These are phyloP conservation scores for Zangia roseola DNA, from an alignment of 768 basidiomycete species.

Conservation along the genomic window DNA sequence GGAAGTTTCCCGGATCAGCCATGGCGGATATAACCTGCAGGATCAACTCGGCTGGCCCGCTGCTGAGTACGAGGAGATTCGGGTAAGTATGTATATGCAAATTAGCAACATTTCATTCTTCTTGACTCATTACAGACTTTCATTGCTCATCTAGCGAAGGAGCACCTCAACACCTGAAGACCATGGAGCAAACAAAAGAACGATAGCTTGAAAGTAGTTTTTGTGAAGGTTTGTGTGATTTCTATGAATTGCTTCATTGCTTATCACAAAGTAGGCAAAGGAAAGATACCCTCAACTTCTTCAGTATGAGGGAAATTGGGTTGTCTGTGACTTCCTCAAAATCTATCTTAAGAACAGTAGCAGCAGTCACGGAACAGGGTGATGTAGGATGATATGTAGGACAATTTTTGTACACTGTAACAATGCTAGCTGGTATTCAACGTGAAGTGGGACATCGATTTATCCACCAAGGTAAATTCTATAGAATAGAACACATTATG, in stretches of 20 bases:
- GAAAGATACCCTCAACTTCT: background rate
- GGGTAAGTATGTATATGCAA: background rate
- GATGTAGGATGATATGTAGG: too few species aligned
- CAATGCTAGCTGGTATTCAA: too few species aligned
- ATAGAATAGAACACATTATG: too few species aligned
- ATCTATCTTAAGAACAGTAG: conserved; percentile 13
- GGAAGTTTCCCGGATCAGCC: background rate
- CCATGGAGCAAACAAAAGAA: background rate
- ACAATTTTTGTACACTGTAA: too few species aligned
- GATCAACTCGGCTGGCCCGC: background rate
- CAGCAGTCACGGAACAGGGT: too few species aligned
- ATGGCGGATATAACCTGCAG: background rate
- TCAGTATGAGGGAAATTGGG: conserved; percentile 7
- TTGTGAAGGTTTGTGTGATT: background rate
- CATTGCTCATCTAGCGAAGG: background rate
- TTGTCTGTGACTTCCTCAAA: conserved; percentile 1
- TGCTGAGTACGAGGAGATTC: background rate
- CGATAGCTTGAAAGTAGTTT: background rate
- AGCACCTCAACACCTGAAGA: background rate
- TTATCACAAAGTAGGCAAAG: conserved; percentile 1
- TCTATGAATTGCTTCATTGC: too few species aligned
- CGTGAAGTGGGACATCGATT: too few species aligned
- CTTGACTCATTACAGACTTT: background rate
- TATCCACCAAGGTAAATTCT: too few species aligned
- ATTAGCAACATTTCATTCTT: background rate